Evolutionary conservation across 2,329 filamentous ascomycete genomes (phyloP).

Genomic region (Talaromyces verruculosus): DNA sequence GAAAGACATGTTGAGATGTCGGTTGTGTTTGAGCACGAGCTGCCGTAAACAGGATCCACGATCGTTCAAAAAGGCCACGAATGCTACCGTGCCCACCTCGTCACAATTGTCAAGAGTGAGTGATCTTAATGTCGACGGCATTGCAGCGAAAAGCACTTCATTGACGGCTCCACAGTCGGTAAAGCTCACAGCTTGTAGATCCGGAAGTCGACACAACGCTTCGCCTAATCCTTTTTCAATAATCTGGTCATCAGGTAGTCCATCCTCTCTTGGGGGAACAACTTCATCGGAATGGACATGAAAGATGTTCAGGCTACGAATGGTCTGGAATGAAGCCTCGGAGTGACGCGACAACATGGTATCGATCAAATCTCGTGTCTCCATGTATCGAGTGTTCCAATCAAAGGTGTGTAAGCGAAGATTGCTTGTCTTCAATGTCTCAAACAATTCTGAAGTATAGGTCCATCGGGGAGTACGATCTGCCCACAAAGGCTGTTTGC

Average conservation of each 20-base stretch:
- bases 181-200: constrained; percentile 67
- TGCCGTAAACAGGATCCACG: constrained; percentile 67
- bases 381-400: constrained; percentile 56
- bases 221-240: constrained; percentile 41
- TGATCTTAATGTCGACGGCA: constrained; percentile 66
- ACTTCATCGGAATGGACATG: constrained; percentile 33
- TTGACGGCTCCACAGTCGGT: constrained; percentile 73
- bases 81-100: constrained; percentile 65
- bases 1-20: constrained; percentile 73
- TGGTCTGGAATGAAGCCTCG: constrained; percentile 53
- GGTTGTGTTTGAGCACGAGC: constrained; percentile 74
- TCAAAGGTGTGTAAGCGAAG: constrained; percentile 52
- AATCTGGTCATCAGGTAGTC: constrained; percentile 46
- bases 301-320: constrained; percentile 39
- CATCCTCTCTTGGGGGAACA: constrained; percentile 18
- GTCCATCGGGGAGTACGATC: constrained; percentile 58
- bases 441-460: constrained; percentile 66
- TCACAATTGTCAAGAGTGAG: constrained; percentile 79
- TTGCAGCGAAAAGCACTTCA: constrained; percentile 62
- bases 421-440: constrained; percentile 56
- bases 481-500: constrained; percentile 19
- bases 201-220: constrained; percentile 59
- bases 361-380: constrained; percentile 40
- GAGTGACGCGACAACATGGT: constrained; percentile 56
- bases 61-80: constrained; percentile 64